These are phyloP conservation scores for Saccharomyces hybrid DNA, from an alignment of 1,139 yeast genomes.

Conservation along the genomic window DNA sequence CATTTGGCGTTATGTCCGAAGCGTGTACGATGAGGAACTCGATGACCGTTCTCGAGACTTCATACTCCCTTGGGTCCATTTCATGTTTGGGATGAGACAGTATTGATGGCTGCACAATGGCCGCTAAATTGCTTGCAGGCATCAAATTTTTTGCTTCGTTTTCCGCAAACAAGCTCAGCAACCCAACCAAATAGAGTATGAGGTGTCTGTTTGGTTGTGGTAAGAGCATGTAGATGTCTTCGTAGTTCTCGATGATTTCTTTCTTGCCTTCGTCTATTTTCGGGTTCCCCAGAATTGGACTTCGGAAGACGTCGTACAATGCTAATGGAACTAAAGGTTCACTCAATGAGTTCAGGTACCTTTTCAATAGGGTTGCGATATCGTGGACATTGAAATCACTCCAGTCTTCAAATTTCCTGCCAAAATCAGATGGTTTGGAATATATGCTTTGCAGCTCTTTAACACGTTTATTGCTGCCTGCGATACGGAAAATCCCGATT, in stretches of 20 bases:
- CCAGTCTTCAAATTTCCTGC: conserved; percentile 69
- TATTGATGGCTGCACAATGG: conserved; percentile 83
- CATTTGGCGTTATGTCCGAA: conserved; percentile 48
- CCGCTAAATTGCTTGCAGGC: conserved; percentile 88
- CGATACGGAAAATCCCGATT: conserved; percentile 86
- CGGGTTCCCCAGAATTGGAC: conserved; percentile 44
- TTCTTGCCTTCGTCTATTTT: conserved; percentile 22
- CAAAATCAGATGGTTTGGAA: conserved; percentile 77
- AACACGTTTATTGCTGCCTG: conserved; percentile 80
- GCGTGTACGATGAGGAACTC: conserved; percentile 71
- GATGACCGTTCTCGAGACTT: conserved; percentile 72
- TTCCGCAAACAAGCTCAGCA: conserved; percentile 73
- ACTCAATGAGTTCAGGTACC: conserved; percentile 76
- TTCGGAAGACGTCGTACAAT: conserved; percentile 66
- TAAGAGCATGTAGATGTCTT: not conserved
- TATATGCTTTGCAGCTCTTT: conserved; percentile 73
- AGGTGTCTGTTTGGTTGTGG: not conserved
- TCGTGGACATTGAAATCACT: conserved; percentile 85
- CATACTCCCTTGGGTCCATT: conserved; percentile 82
- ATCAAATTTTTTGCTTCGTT: conserved; percentile 67
- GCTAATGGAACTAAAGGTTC: conserved; percentile 82
- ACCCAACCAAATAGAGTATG: conserved; percentile 63
- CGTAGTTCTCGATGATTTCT: not conserved
- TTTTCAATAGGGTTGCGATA: conserved; percentile 78
- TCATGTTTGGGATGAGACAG: conserved; percentile 80